These are phyloP conservation scores for Aaosphaeria pasadenensis DNA, from an alignment of 2,329 filamentous ascomycete species.

Conservation along the genomic window DNA sequence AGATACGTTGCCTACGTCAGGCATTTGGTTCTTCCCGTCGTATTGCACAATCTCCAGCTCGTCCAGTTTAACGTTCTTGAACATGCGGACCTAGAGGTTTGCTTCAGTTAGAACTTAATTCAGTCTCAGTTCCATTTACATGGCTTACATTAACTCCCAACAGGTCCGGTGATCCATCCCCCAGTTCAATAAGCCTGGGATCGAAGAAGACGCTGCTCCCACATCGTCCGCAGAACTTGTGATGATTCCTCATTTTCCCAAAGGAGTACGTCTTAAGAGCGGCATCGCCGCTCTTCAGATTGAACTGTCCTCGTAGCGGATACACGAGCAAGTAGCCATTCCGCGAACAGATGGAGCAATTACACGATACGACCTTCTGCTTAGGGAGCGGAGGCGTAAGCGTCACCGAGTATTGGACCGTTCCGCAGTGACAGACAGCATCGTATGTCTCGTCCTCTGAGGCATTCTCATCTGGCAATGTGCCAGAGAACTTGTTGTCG, in stretches of 20 bases:
- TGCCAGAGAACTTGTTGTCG: not conserved
- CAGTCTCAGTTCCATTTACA: not conserved
- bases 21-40: constrained; percentile 14
- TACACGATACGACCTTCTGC: constrained; percentile 49
- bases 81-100: constrained; percentile 19
- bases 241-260: constrained; percentile 19
- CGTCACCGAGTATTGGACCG: constrained; percentile 48
- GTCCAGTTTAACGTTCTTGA: constrained; percentile 22
- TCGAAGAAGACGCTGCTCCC: constrained; percentile 28
- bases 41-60: constrained; percentile 18
- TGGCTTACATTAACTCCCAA: constrained; percentile 27
- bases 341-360: constrained; percentile 53
- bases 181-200: constrained; percentile 19
- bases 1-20: constrained; percentile 4
- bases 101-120: not conserved
- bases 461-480: constrained; percentile 13
- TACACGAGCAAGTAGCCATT: constrained; percentile 51
- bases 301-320: constrained; percentile 18
- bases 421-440: constrained; percentile 54
- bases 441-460: constrained; percentile 40
- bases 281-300: constrained; percentile 23
- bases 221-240: constrained; percentile 26
- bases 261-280: constrained; percentile 20
- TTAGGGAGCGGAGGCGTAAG: constrained; percentile 50
- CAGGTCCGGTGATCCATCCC: constrained; percentile 15